Evolutionary conservation across 768 basidiomycete species (phyloP), one percentile per base, ranked within the genome.

Genomic region (Trametes meyenii): DNA sequence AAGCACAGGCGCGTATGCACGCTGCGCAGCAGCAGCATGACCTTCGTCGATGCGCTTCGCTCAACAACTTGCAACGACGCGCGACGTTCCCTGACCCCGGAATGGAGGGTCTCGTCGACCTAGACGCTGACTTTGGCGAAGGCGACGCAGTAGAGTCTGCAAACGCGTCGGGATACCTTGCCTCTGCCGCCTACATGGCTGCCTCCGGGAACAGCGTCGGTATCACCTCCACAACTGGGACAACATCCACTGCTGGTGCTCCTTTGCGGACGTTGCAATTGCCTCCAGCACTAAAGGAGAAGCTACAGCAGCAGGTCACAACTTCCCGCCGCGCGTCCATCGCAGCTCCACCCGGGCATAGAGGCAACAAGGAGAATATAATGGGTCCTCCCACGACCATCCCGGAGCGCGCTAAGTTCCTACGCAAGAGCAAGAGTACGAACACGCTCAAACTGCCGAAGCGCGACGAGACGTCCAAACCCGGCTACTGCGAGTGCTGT

Each of bases 401-500:
- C 58, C 86, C 88, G 8, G 80, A 80, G 36, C 79, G 81, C 44
- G 79, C 78, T 21, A 74, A 75, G 39, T 53, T 76, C 26, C 76
- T 94, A 51, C 82, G 84, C 69, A 94, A 90, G 75, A 89, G 89
- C 70, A 84, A 85, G 65, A 94, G 91, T 66, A 92, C 90, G 53
- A 90, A 90, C 70, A 90, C 88, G 1, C 74, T 93, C 49, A 81
- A 82, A 68, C 77, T 90, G 57, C 86, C 90, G 8, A 87, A 85
- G 70, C 85, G 92, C 40, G 91, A 94, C 60, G 94, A 96, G 76
- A 87, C 86, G 17, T 85, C 83, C 64, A 98, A 97, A 69, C 90
- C 96, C 5, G 97, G 97, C 5, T 98, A 98, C 74, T 99, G 97
- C 73, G 97, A 99, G 75, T 96, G 94, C 72, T 99, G 97, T 74